These are phyloP conservation scores for Amphichorda felina DNA, from an alignment of 2,329 filamentous ascomycete genomes.

Conservation along the genomic window DNA sequence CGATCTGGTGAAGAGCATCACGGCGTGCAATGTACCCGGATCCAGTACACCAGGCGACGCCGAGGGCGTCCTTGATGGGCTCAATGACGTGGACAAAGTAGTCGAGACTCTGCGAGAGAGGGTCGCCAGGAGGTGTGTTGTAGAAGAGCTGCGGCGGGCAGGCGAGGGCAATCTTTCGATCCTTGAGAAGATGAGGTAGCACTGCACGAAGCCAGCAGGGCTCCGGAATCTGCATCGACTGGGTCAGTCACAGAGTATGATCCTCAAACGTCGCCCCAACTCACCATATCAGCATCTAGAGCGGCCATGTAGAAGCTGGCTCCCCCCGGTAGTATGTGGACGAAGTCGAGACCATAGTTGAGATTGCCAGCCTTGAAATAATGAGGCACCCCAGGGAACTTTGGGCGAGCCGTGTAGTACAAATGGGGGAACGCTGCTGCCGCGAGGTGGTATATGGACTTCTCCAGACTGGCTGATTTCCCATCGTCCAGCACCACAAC, in stretches of 20 bases:
- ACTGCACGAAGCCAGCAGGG: constrained; percentile 45
- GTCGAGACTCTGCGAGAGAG: constrained; percentile 44
- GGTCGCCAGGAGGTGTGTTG: constrained; percentile 46
- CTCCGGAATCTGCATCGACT: constrained; percentile 44
- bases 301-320: constrained; percentile 48
- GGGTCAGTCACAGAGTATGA: neutral
- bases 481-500: constrained; percentile 46
- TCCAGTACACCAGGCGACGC: constrained; percentile 52
- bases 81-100: constrained; percentile 44
- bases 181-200: constrained; percentile 45
- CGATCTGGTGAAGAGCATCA: constrained; percentile 47
- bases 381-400: constrained; percentile 34
- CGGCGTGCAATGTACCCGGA: constrained; percentile 50
- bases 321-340: constrained; percentile 38
- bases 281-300: constrained; percentile 53
- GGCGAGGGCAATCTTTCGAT: constrained; percentile 45
- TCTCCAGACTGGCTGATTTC: constrained; percentile 28
- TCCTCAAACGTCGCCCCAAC: too few species aligned
- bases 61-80: constrained; percentile 35
- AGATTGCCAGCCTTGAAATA: constrained; percentile 56
- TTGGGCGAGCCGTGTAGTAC: constrained; percentile 38
- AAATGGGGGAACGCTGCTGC: constrained; percentile 33
- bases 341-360: constrained; percentile 44
- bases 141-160: constrained; percentile 53
- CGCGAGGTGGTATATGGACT: constrained; percentile 22